phyloP scores from a whole-genome alignment of 1,139 yeast species.

The Taphrina betulina region DNA sequence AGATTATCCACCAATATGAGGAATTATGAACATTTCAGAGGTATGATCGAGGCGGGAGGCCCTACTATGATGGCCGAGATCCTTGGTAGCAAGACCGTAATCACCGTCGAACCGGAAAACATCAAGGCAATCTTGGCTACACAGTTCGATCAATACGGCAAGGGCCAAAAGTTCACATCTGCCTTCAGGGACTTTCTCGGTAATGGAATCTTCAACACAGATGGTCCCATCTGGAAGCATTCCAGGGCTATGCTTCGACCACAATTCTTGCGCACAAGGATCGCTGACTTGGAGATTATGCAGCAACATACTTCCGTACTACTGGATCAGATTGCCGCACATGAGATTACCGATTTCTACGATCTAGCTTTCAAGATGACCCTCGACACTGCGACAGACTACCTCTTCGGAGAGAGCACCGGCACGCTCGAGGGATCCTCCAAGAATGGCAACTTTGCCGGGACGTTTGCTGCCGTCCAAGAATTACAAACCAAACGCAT shows the following conservation, averaged over 20 bases:
- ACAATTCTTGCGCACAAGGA: slow-evolving; percentile 58
- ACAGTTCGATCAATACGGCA: slow-evolving; percentile 53
- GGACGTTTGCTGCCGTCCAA: slow-evolving; percentile 51
- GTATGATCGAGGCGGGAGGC: background rate
- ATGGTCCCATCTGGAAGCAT: slow-evolving; percentile 59
- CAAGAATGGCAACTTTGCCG: slow-evolving; percentile 49
- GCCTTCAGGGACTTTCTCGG: slow-evolving; percentile 46
- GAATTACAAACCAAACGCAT: slow-evolving; percentile 47
- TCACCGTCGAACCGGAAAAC: slow-evolving; percentile 24
- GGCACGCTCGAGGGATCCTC: slow-evolving; percentile 43
- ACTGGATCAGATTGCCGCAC: slow-evolving; percentile 45
- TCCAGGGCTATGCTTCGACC: slow-evolving; percentile 60
- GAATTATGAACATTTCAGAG: slow-evolving; percentile 2
- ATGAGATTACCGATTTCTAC: slow-evolving; percentile 51
- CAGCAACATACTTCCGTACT: slow-evolving; percentile 53
- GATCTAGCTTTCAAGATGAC: slow-evolving; percentile 54
- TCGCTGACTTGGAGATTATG: slow-evolving; percentile 52
- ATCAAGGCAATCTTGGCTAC: slow-evolving; percentile 45
- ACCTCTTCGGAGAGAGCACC: slow-evolving; percentile 58
- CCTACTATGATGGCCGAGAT: slow-evolving; percentile 15
- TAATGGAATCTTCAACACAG: slow-evolving; percentile 59
- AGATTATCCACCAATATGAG: background rate
- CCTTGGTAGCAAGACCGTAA: background rate
- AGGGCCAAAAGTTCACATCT: slow-evolving; percentile 50
- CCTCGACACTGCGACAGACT: slow-evolving; percentile 60